Evolutionary conservation across 345 rosid species (phyloP).

Genomic region (Eucalyptus tenuipes): DNA sequence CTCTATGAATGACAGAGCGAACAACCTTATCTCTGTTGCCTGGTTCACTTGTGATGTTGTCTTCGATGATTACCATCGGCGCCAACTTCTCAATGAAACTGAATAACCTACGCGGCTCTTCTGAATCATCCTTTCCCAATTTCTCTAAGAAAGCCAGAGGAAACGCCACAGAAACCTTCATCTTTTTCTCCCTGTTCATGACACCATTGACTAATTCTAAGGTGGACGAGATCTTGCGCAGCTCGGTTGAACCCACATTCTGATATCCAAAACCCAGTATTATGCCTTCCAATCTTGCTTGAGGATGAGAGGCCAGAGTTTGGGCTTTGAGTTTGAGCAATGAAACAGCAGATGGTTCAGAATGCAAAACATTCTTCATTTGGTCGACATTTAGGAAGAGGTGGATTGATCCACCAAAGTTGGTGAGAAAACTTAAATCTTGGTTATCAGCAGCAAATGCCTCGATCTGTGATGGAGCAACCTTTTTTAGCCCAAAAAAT

Average conservation of each 20-base stretch:
- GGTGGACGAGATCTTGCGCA: slow-evolving; percentile 9
- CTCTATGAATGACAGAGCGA: slow-evolving; percentile 8
- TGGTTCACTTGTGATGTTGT: background rate
- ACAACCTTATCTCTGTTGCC: slow-evolving; percentile 7
- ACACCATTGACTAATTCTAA: slow-evolving; percentile 13
- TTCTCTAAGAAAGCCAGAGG: slow-evolving; percentile 22
- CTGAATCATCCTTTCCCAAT: slow-evolving; percentile 1
- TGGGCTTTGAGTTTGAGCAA: slow-evolving; percentile 15
- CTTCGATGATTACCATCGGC: slow-evolving; percentile 19
- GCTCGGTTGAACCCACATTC: background rate
- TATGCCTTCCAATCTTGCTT: slow-evolving; percentile 15
- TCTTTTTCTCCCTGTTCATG: background rate
- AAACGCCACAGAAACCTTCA: slow-evolving; percentile 24
- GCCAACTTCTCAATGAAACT: slow-evolving; percentile 6
- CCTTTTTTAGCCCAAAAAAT: background rate
- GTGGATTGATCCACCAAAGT: slow-evolving; percentile 6
- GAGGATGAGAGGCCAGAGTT: background rate
- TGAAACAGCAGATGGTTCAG: slow-evolving; percentile 8
- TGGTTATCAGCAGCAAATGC: slow-evolving; percentile 1
- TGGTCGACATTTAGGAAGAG: slow-evolving; percentile 14
- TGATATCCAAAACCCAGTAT: background rate
- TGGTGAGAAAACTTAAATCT: background rate
- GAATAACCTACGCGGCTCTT: slow-evolving; percentile 5
- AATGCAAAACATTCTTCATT: slow-evolving; percentile 3
- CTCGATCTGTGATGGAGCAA: slow-evolving; percentile 1